Base-by-base conservation (phyloP, 805 yeast species). In the Wickerhamomyces queroliae region DNA sequence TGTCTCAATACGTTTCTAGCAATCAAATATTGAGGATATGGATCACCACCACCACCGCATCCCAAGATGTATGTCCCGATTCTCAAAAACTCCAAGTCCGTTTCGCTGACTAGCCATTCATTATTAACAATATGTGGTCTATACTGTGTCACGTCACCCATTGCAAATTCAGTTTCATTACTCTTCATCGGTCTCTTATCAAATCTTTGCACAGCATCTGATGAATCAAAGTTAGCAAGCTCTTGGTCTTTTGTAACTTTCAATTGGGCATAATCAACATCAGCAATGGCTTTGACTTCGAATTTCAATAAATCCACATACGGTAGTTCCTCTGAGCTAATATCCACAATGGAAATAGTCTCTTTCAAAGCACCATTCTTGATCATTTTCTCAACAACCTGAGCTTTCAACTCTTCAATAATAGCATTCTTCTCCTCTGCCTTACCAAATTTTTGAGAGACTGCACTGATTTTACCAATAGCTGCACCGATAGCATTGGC, bases 401-500 rank as follows among this genome's bases (percentile, higher is more conserved):
- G 51, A 21, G 39, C 28, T n/a, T 48, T 43, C 33, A 61, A 36
- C 11, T 30, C 38, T n/a, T 55, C 56, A 3, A 52, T 19, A 6
- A 50, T 40, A 1, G 31, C 22, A 3, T 48, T 53, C 44, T 48
- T 53, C 3, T 52, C 51, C 3, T 41, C 45, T 9, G 24, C n/a
- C 15, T 49, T 46, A 9, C 53, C 56, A 37, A 53, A 47, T 0
- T 44, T 35, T 13, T 53, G 53, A 3, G 50, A 39, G 7, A 29
- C 36, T 1, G 55, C 41, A 20, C 72, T 64, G 9, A 72, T 55
- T 42, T 68, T 69, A n/a, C 72, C 72, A 50, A 70, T 55, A 4
- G 75, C 75, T 16, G 76, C 74, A 31, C 76, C 76, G 39, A 72
- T 70, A 3, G 77, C 78, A 55, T 72, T 72, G 6, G 76, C 76